Evolutionary conservation across 1,284 basidiomycete genomes (phyloP), one percentile per base, ranked within the genome.

Genomic region (Rhodotorula mucilaginosa): DNA sequence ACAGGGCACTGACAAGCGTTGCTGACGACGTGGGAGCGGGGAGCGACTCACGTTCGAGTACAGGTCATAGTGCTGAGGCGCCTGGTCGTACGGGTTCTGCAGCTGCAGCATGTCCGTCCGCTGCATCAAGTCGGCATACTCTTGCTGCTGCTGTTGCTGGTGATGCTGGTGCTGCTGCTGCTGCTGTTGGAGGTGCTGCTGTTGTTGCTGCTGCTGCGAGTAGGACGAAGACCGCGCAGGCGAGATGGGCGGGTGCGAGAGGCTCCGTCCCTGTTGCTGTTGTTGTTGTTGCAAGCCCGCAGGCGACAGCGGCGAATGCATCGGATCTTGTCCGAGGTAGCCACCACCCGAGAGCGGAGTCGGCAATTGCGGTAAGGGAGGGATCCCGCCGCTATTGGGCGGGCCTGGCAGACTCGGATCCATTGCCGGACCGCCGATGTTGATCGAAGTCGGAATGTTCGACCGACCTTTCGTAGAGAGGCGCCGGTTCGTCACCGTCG

Each of bases 91-190:
- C 13, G 70, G 66, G 31, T 61, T 31, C 56, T 74, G 67, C 19
- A 74, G 60, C 23, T 74, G 73, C 29, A 74, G 61, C 44, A 69
- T 61, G 19, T 74, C 73, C 44, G 73, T 64, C 29, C 70, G 58
- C 64, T 74, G 70, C 52, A 67, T 65, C 65, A 74, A 70, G 47
- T 74, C 70, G 21, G 51, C 61, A n/a, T 74, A 74, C 15, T 74
- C 73, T 26, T 68, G 63, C 13, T 47, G 60, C 39, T 66, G 69
- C 52, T 64, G 65, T 34, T 63, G 67, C 6, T 61, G 54, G 29
- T 67, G 58, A 21, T 44, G 21, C 29, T 44, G 56, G 16, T 74
- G 71, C 10, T 73, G 69, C 29, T 67, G 61, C 8, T 39, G 58
- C 44, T 62, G 57, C 21, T 68, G 34, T 34, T 34, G 34, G 34